Base-by-base conservation (phyloP, 371 early-diverging fungal genomes). In the Coemansia sp. region DNA sequence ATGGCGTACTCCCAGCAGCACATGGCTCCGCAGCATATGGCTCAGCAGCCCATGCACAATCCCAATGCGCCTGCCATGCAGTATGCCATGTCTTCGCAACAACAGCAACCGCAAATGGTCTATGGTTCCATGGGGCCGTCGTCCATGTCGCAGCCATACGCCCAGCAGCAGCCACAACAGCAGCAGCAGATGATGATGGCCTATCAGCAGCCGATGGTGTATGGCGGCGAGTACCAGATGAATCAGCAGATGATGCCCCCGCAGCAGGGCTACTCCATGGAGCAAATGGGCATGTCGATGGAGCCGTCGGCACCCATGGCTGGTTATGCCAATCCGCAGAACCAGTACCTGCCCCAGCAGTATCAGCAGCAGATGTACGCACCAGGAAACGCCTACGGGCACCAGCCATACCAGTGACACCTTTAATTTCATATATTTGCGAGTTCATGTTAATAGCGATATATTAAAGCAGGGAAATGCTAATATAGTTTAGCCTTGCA, bases 341-440 rank as follows among this genome's bases (percentile, higher is more conserved):
- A n/a, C 11, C 52, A 46, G 33, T 62, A 62, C 37, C 33, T 67
- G 33, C 52, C 46, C 16, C 48, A 16, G 8, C 69, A 60, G 60
- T n/a, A n/a, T n/a, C 60, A 59, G 42, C 60, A 62, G 47, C 69
- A 69, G 34, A 69, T 69, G 69, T 69, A 64, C 36, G 62, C 67
- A 12, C 67, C 67, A 12, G 62, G 62, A 9, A 62, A 48, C 42
- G 24, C 55, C 7, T 62, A 67, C 40, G 63, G 63, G 6, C 51
- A 51, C 34, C 63, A 58, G 24, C 42, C 52, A 11, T 64, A 64
- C 32, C 51, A 49, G 5, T n/a, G n/a, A n/a, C 16, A 2, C 5
- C n/a, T n/a, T n/a, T n/a, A n/a, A n/a, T n/a, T n/a, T n/a, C n/a
- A n/a, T n/a, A n/a, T n/a, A n/a, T n/a, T n/a, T n/a, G n/a, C n/a